phyloP scores from a whole-genome alignment of 192 early-diverging fungal species.

The Entomortierella beljakovae region DNA sequence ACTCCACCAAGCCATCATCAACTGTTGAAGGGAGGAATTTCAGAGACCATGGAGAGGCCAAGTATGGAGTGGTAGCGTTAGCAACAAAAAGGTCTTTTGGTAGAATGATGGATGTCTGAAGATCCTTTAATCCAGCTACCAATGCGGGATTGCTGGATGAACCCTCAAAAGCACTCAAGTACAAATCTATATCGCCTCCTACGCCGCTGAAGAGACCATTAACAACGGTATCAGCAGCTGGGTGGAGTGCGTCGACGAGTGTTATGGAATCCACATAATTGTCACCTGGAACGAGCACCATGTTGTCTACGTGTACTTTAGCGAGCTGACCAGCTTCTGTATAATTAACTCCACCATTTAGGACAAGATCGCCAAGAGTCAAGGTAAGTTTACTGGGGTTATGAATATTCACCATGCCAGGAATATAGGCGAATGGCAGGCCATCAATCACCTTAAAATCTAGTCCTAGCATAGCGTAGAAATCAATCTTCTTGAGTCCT shows the following conservation, averaged over 20 bases:
- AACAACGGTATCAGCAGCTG: background rate
- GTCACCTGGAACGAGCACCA: constrained; percentile 11
- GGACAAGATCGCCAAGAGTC: constrained; percentile 14
- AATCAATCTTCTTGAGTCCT: constrained; percentile 25
- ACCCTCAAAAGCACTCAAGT: background rate
- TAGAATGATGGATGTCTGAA: background rate
- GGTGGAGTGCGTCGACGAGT: background rate
- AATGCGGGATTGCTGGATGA: background rate
- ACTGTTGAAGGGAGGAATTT: background rate
- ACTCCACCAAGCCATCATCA: constrained; percentile 10
- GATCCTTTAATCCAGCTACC: background rate
- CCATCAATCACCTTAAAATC: background rate
- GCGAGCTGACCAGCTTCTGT: background rate
- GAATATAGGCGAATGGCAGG: background rate
- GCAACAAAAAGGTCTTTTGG: background rate
- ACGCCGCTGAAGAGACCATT: too few relatives aligned
- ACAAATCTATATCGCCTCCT: too few relatives aligned
- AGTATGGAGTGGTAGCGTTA: background rate
- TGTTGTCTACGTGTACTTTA: background rate
- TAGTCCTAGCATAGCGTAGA: background rate
- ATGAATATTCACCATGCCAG: constrained; percentile 12
- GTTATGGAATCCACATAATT: background rate
- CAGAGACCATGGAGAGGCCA: background rate
- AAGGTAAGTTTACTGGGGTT: constrained; percentile 54
- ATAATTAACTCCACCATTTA: background rate